phyloP scores from a whole-genome alignment of 768 basidiomycete genomes.

The Podaxis rugospora region DNA sequence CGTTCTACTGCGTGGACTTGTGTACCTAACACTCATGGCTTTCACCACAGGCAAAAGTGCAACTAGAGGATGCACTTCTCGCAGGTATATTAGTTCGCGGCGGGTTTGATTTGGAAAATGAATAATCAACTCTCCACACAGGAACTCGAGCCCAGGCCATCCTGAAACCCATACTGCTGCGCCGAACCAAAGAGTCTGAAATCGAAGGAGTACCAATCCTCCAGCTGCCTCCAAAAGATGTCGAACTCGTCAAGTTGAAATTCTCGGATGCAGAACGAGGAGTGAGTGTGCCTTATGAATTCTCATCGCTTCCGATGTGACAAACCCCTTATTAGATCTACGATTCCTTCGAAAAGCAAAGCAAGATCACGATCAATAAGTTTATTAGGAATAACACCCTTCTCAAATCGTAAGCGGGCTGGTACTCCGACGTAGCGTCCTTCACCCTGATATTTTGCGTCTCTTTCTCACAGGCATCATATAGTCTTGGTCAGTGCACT shows the following conservation, averaged over 20 bases:
- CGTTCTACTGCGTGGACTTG: background rate
- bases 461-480: constrained; percentile 33
- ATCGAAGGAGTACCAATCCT: constrained; percentile 69
- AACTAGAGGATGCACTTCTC: constrained; percentile 51
- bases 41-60: constrained; percentile 40
- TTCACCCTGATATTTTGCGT: background rate
- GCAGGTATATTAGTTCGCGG: constrained; percentile 38
- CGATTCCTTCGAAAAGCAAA: constrained; percentile 49
- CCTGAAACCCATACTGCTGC: constrained; percentile 60
- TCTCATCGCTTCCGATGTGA: background rate
- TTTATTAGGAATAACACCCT: constrained; percentile 64
- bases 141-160: constrained; percentile 65
- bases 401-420: constrained; percentile 56
- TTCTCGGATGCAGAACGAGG: constrained; percentile 66
- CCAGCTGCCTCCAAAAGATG: constrained; percentile 54
- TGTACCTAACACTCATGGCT: background rate
- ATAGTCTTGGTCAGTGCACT: constrained; percentile 35
- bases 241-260: constrained; percentile 54
- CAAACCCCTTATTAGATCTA: constrained; percentile 39
- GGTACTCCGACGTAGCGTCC: background rate
- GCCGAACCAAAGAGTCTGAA: constrained; percentile 65
- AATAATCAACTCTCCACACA: constrained; percentile 7
- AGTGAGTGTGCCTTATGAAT: constrained; percentile 28
- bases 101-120: background rate
- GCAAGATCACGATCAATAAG: constrained; percentile 51